Conservation (phyloP, 1,284 basidiomycete genomes). For the Boletus nobilissimus region DNA sequence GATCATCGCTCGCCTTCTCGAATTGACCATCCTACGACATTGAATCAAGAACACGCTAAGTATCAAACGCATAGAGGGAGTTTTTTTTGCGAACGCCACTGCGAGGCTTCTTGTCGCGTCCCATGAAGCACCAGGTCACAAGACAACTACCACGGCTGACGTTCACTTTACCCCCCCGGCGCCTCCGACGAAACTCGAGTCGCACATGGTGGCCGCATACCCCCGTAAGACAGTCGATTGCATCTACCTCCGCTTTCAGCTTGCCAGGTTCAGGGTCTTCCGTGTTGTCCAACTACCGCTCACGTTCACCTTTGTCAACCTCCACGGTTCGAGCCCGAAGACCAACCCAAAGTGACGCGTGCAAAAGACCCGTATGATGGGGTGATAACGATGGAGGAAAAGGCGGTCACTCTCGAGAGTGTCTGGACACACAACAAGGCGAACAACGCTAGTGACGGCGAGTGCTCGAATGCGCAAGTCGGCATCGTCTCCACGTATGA, state of each 20-base stretch:
- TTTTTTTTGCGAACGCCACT: too few species aligned
- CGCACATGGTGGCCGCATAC: too few species aligned
- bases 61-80: too few species aligned
- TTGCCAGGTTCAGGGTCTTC: slow-evolving; percentile 46
- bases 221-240: slow-evolving; percentile 36
- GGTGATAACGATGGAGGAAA: slow-evolving; percentile 41
- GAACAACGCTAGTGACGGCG: slow-evolving; percentile 43
- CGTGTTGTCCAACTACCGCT: slow-evolving; percentile 46
- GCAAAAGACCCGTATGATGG: slow-evolving; percentile 26
- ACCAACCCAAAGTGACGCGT: slow-evolving; percentile 32
- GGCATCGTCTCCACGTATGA: slow-evolving; percentile 49
- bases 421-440: slow-evolving; percentile 43
- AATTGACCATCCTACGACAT: too few species aligned
- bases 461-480: slow-evolving; percentile 44
- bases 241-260: slow-evolving; percentile 48
- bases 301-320: slow-evolving; percentile 50
- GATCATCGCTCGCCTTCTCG: too few species aligned
- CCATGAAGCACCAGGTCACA: too few species aligned
- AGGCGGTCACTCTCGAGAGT: slow-evolving; percentile 40
- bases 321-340: slow-evolving; percentile 36
- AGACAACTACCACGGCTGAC: too few species aligned
- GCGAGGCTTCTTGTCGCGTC: too few species aligned
- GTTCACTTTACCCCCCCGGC: too few species aligned
- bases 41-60: too few species aligned
- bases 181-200: too few species aligned